These are phyloP conservation scores for Hericium coralloides DNA, from an alignment of 768 basidiomycete species.

Conservation along the genomic window DNA sequence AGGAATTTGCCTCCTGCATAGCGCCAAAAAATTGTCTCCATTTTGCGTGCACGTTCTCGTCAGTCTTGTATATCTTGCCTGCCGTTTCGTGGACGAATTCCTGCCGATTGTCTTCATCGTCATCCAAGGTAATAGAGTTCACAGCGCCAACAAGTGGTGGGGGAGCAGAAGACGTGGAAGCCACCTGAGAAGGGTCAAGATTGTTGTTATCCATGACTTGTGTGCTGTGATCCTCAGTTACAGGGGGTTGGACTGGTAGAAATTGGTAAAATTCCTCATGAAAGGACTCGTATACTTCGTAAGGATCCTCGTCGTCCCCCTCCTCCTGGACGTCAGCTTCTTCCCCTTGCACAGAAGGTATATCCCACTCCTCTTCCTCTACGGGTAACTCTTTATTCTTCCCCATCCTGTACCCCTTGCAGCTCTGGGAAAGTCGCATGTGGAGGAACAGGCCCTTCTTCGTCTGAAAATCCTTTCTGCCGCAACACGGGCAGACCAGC, in stretches of 20 bases:
- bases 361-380: neutral
- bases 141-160: too few relatives aligned
- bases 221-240: neutral
- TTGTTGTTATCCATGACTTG: neutral
- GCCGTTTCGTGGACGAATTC: neutral
- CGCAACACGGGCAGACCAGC: too few relatives aligned
- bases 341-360: neutral
- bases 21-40: too few relatives aligned
- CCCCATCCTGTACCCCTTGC: too few relatives aligned
- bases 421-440: too few relatives aligned
- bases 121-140: neutral
- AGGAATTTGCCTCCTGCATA: too few relatives aligned
- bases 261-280: neutral
- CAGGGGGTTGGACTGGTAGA: neutral
- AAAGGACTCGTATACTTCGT: neutral
- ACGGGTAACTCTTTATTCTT: too few relatives aligned
- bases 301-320: neutral
- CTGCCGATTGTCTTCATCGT: neutral
- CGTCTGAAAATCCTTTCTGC: too few relatives aligned
- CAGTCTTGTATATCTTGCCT: neutral
- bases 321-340: neutral
- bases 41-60: neutral
- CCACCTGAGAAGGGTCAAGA: neutral
- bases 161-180: neutral
- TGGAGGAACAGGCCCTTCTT: too few relatives aligned